Conservation (phyloP, 2,329 filamentous ascomycete genomes). For the Chlorencoelia australis region DNA sequence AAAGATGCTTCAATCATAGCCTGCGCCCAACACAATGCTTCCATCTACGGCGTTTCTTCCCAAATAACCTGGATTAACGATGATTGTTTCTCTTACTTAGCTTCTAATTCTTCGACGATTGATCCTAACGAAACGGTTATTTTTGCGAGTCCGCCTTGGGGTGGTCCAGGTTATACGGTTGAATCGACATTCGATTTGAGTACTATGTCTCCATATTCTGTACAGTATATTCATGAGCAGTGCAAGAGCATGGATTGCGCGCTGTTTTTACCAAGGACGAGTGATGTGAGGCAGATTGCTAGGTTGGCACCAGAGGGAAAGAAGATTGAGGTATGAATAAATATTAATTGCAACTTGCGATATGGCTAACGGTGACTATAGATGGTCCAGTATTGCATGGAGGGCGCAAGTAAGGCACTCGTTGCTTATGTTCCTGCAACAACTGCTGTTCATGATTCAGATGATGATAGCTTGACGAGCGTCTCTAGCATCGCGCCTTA, state of each 20-base stretch:
- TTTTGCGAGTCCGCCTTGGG: slow-evolving; percentile 68
- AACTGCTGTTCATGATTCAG: not conserved
- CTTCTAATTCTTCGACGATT: slow-evolving; percentile 12
- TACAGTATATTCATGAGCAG: slow-evolving; percentile 50
- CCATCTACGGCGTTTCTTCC: slow-evolving; percentile 68
- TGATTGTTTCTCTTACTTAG: slow-evolving; percentile 58
- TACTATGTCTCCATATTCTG: slow-evolving; percentile 80
- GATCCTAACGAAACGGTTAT: slow-evolving; percentile 34
- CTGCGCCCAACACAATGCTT: slow-evolving; percentile 88
- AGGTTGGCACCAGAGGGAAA: slow-evolving; percentile 36
- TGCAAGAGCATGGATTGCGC: slow-evolving; percentile 54
- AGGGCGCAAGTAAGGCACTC: slow-evolving; percentile 76
- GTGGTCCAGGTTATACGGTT: slow-evolving; percentile 54
- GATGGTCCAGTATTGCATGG: slow-evolving; percentile 86
- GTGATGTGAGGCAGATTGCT: slow-evolving; percentile 71
- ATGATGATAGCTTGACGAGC: not conserved
- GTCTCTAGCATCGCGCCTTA: not conserved
- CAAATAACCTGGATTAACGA: slow-evolving; percentile 79
- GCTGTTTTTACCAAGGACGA: slow-evolving; percentile 78
- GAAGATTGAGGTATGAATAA: slow-evolving; percentile 65
- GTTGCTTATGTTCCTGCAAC: slow-evolving; percentile 48
- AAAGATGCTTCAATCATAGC: slow-evolving; percentile 68
- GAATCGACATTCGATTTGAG: slow-evolving; percentile 71
- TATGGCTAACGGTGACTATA: too few species aligned
- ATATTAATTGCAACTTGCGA: too few species aligned